Base-by-base conservation (phyloP, 2,329 filamentous ascomycete genomes). In the Alternaria alternata region DNA sequence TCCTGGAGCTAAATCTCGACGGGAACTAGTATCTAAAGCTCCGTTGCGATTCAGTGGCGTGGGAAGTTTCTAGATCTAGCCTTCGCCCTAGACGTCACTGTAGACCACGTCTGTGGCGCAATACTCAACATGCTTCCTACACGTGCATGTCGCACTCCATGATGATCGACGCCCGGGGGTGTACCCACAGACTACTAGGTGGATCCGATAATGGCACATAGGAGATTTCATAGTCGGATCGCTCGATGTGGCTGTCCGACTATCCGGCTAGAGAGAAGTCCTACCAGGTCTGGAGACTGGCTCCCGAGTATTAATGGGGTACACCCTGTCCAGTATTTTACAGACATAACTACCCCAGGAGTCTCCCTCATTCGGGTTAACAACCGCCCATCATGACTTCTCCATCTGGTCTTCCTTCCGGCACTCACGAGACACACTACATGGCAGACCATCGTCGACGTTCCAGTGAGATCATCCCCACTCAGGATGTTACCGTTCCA, bases 401-500 rank as follows among this genome's bases (percentile, higher is more conserved):
- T 48, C 47, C 57, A 30, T 57, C 34, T 20, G 42, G 34, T n/a
- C 41, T 41, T 36, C 48, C 48, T 39, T 55, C 26, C 32, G 41
- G 30, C 11, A 49, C 38, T 51, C 30, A 22, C 30, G 16, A 30
- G 12, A 26, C 39, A 30, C 38, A 42, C 22, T 18, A 57, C n/a
- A 38, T 24, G 22, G 30, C 51, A 39, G 46, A 59, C 9, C 26
- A 36, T 12, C 46, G 39, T 34, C 58, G 52, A 39, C 47, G 48
- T 22, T 57, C 58, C 42, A 63, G 52, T 51, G 56, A 48, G 14
- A 47, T 47, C 43, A 57, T 46, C 34, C 39, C 54, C 12, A 9
- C 24, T 22, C 59, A 67, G 47, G 63, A 70, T 62, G 67, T 70
- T 46, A 57, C 64, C 26, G 66, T 71, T 49, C 67, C 68, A 38